Percentiles rank a stretch among this genome's conserved stretches.
Conservation (phyloP, 352 stramenopile genomes). For the Phytophthora pisi region DNA sequence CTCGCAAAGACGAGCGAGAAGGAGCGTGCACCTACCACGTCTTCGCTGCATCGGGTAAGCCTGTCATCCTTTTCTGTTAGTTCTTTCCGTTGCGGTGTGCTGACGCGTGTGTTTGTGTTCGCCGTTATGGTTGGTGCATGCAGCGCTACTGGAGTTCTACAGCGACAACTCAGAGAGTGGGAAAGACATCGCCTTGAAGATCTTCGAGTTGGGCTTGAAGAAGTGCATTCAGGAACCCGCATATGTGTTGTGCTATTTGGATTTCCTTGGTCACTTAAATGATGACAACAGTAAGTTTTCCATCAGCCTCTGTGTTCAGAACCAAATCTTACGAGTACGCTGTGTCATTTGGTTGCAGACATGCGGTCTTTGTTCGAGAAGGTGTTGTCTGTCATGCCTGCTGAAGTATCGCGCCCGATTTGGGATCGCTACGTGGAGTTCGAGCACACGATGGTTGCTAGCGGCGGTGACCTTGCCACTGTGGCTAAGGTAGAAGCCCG, state of each 20-base stretch:
- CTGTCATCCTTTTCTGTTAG: not conserved
- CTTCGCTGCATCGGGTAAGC: constrained; percentile 77
- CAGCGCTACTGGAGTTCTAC: constrained; percentile 88
- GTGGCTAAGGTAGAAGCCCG: constrained; percentile 85
- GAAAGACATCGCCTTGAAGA: constrained; percentile 89
- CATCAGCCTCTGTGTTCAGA: not conserved
- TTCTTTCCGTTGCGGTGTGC: not conserved
- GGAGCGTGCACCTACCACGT: constrained; percentile 86
- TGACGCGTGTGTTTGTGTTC: constrained; percentile 10
- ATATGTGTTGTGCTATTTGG: constrained; percentile 85
- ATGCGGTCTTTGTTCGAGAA: constrained; percentile 91
- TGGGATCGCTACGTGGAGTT: constrained; percentile 90
- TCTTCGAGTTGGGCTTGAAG: constrained; percentile 89
- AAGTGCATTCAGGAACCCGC: constrained; percentile 89
- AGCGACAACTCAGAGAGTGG: constrained; percentile 81
- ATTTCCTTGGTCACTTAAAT: constrained; percentile 87
- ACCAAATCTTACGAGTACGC: constrained; percentile 1
- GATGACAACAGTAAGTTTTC: constrained; percentile 87
- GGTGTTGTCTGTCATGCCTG: constrained; percentile 84
- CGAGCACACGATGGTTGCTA: constrained; percentile 87
- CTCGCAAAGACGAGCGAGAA: constrained; percentile 83
- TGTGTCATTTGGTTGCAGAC: constrained; percentile 47
- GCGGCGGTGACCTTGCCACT: constrained; percentile 81
- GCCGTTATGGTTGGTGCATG: constrained; percentile 7
- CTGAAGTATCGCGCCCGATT: constrained; percentile 80